These are phyloP conservation scores for Mycena indigotica DNA, from an alignment of 768 basidiomycete species.

Conservation along the genomic window DNA sequence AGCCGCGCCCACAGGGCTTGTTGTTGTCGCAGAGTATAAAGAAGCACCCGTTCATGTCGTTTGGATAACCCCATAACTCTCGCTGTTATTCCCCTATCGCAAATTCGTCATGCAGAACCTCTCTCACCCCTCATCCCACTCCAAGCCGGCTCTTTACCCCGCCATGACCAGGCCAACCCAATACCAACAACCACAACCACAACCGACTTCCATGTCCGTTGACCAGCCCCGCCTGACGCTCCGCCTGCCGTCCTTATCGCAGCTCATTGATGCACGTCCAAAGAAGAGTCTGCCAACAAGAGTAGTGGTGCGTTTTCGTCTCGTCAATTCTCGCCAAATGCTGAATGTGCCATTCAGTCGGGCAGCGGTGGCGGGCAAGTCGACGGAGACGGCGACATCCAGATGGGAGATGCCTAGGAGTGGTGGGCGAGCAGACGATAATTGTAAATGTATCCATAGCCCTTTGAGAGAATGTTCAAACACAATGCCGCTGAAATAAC, in stretches of 20 bases:
- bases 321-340: neutral
- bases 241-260: neutral
- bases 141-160: neutral
- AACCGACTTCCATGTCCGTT: neutral
- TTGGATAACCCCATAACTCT: no score
- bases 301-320: neutral
- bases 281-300: neutral
- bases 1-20: neutral
- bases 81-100: neutral
- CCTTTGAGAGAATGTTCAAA: no score
- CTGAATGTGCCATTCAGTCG: neutral
- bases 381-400: neutral
- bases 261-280: neutral
- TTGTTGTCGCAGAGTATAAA: neutral
- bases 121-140: neutral
- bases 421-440: no score
- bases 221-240: neutral
- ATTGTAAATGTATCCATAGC: no score
- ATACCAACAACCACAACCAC: no score
- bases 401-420: neutral
- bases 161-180: neutral
- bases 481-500: no score
- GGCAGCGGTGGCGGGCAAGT: neutral
- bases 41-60: neutral
- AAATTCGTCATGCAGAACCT: neutral